Conservation (phyloP, 2,329 filamentous ascomycete genomes). For the Xylaria sp. region DNA sequence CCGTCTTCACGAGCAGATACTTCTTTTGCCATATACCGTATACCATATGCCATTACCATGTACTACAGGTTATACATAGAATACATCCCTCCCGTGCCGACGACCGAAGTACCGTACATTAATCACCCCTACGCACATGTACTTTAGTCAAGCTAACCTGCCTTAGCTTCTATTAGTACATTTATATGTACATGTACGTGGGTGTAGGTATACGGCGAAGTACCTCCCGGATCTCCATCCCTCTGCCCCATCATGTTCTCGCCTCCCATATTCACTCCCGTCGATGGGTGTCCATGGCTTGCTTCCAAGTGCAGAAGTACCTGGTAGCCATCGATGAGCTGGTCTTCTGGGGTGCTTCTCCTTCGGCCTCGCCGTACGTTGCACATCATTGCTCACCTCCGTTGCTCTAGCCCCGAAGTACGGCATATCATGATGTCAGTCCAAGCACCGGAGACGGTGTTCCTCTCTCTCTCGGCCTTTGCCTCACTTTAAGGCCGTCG, state of each 20-base stretch:
- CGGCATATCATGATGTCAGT: constrained; percentile 27
- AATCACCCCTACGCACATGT: neutral
- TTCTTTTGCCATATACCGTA: neutral
- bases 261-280: constrained; percentile 15
- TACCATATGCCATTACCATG: neutral
- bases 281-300: neutral
- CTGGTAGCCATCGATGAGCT: constrained; percentile 10
- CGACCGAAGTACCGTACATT: constrained; percentile 26
- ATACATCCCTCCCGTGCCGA: neutral
- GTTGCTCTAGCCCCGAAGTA: constrained; percentile 13
- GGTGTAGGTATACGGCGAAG: neutral
- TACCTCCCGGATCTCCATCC: constrained; percentile 20
- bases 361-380: constrained; percentile 32
- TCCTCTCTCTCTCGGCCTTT: constrained; percentile 21
- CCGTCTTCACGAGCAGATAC: constrained; percentile 5
- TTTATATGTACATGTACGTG: constrained; percentile 6
- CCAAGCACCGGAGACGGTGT: constrained; percentile 11
- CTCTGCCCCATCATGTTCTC: constrained; percentile 1
- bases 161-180: constrained; percentile 5
- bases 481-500: constrained; percentile 27
- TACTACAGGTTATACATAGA: neutral
- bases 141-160: neutral
- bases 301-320: neutral
- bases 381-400: constrained; percentile 22
- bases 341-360: neutral